phyloP scores from a whole-genome alignment of 371 early-diverging fungal species.

The Mortierella polycephala region DNA sequence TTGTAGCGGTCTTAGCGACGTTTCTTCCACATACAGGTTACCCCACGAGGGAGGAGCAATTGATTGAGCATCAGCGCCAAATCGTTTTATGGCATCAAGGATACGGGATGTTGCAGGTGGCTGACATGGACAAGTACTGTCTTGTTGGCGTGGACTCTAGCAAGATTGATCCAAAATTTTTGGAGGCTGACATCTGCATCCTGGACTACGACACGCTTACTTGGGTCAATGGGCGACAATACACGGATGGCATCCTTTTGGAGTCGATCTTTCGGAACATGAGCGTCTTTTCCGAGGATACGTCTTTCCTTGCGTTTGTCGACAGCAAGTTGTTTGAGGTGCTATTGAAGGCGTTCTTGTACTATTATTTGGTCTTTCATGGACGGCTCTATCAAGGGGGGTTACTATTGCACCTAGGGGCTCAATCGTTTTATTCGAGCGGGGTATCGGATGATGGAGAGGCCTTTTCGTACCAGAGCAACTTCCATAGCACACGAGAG shows the following conservation, averaged over 20 bases:
- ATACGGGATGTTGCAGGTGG: slow-evolving; percentile 24
- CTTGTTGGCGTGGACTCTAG: slow-evolving; percentile 46
- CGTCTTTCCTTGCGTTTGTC: slow-evolving; percentile 40
- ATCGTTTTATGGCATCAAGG: slow-evolving; percentile 40
- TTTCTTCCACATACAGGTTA: slow-evolving; percentile 46
- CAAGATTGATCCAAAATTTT: slow-evolving; percentile 41
- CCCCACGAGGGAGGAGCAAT: slow-evolving; percentile 41
- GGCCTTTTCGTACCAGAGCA: slow-evolving; percentile 43
- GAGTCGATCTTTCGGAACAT: slow-evolving; percentile 42
- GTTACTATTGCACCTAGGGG: slow-evolving; percentile 12
- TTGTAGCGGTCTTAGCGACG: slow-evolving; percentile 52
- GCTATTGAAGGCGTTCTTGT: slow-evolving; percentile 42
- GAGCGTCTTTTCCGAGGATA: slow-evolving; percentile 36
- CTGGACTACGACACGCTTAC: slow-evolving; percentile 40
- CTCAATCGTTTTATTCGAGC: slow-evolving; percentile 34
- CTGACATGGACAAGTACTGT: slow-evolving; percentile 30
- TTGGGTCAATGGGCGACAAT: slow-evolving; percentile 43
- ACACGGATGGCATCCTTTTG: slow-evolving; percentile 41
- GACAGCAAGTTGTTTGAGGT: slow-evolving; percentile 43
- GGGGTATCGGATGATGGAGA: slow-evolving; percentile 52
- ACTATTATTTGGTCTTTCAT: slow-evolving; percentile 43
- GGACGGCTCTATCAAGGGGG: slow-evolving; percentile 37
- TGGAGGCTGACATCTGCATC: slow-evolving; percentile 28
- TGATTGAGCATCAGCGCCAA: slow-evolving; percentile 48
- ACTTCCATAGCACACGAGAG: slow-evolving; percentile 30